A percentile compares a stretch with the other conserved stretches of the same genome.
phyloP scores from a whole-genome alignment of 1,139 yeast species.

The Hansenula sp. region DNA sequence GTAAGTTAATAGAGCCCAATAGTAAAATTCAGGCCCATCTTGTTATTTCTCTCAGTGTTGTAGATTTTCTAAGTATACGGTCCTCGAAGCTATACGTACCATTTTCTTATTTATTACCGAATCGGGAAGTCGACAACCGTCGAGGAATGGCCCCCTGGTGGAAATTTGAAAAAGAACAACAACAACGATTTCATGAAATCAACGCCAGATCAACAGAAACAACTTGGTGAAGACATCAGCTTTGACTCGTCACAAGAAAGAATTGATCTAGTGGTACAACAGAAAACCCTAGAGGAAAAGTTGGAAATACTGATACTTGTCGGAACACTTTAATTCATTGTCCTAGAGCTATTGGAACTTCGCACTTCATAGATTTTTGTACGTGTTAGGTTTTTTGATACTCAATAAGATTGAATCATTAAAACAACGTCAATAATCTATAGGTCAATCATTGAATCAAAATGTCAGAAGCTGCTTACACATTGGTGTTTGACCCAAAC shows the following conservation, averaged over 20 bases:
- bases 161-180: slow-evolving; percentile 3
- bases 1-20: neutral
- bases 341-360: neutral
- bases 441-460: neutral
- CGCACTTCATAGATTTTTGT: neutral
- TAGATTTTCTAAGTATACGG: too few species aligned
- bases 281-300: neutral
- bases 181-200: slow-evolving; percentile 1
- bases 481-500: slow-evolving; percentile 71
- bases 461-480: slow-evolving; percentile 45
- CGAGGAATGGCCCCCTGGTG: slow-evolving; percentile 1
- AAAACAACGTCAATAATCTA: neutral
- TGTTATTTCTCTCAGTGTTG: neutral
- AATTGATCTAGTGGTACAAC: neutral
- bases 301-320: neutral
- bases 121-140: slow-evolving; percentile 12
- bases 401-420: neutral
- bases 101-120: slow-evolving; percentile 3
- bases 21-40: neutral
- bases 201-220: neutral
- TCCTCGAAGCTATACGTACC: too few species aligned
- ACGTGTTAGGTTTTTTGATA: neutral
- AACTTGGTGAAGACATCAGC: neutral
- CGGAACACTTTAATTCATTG: neutral
- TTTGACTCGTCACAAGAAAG: neutral